These are phyloP conservation scores for Lepidopterella palustris DNA, from an alignment of 495 filamentous ascomycete genomes.

Conservation along the genomic window DNA sequence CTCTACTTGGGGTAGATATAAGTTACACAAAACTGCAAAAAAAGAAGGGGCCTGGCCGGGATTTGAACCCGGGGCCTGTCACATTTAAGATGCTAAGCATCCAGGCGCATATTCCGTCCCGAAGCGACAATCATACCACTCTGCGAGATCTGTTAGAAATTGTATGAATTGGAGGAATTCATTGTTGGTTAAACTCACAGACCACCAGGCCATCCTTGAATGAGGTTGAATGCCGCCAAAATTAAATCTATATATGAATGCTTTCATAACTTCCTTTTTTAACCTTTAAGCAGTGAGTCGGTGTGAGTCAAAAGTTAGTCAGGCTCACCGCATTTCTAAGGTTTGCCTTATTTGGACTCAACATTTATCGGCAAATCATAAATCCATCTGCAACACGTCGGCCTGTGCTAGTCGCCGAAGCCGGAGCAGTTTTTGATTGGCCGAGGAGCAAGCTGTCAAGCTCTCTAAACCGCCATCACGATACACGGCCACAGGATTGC, in stretches of 20 bases:
- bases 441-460: not conserved
- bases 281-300: too few species aligned
- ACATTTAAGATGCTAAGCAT: constrained; percentile 13
- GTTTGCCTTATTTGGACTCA: too few species aligned
- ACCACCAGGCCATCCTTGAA: constrained; percentile 5
- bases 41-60: constrained; percentile 21
- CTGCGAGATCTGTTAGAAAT: not conserved
- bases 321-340: too few species aligned
- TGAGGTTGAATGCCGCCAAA: not conserved
- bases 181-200: not conserved
- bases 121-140: constrained; percentile 31
- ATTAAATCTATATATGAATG: not conserved
- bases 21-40: not conserved
- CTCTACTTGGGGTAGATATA: too few species aligned
- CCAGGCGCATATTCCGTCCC: constrained; percentile 20
- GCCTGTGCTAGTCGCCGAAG: too few species aligned
- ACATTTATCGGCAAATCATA: too few species aligned
- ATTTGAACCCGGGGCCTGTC: constrained; percentile 28
- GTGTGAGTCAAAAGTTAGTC: too few species aligned
- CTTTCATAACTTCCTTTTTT: not conserved
- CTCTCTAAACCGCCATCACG: not conserved
- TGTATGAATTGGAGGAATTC: not conserved
- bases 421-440: not conserved
- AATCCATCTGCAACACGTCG: too few species aligned
- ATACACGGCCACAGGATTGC: not conserved